Evolutionary conservation across 2,329 filamentous ascomycete genomes (phyloP).

Genomic region (Fusarium sp.): DNA sequence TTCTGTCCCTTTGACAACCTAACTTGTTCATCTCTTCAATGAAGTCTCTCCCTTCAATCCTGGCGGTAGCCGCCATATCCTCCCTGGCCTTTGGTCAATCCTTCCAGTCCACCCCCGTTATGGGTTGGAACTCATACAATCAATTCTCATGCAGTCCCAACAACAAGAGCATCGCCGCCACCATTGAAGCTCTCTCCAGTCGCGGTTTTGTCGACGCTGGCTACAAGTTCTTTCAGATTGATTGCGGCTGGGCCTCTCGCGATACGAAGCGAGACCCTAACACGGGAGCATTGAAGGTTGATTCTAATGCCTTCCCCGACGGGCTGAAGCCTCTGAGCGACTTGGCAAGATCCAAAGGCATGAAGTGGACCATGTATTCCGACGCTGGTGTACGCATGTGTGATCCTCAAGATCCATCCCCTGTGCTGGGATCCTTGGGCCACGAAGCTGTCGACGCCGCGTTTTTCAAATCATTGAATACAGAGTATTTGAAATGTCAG

Average conservation of each 20-base stretch:
- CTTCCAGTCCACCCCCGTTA: background rate
- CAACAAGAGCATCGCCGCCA: background rate
- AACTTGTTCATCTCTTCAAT: background rate
- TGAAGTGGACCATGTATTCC: conserved; percentile 5
- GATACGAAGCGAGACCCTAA: background rate
- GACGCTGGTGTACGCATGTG: background rate
- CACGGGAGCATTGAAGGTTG: background rate
- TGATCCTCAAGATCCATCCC: background rate
- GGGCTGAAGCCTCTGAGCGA: background rate
- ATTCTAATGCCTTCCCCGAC: background rate
- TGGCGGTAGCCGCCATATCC: background rate
- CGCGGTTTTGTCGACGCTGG: background rate
- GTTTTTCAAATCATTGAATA: background rate
- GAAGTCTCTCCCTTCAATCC: background rate
- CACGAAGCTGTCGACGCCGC: background rate
- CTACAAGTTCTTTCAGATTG: background rate
- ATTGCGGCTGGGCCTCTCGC: background rate
- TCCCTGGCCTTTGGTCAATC: background rate
- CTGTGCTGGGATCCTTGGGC: background rate
- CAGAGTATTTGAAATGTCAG: background rate
- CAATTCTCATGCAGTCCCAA: background rate
- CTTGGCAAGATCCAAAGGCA: background rate
- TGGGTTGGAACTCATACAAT: conserved; percentile 4
- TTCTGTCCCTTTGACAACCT: background rate
- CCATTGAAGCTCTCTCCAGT: background rate